These are phyloP conservation scores for Yamadazyma sp. DNA, from an alignment of 1,139 yeast species.

Conservation along the genomic window DNA sequence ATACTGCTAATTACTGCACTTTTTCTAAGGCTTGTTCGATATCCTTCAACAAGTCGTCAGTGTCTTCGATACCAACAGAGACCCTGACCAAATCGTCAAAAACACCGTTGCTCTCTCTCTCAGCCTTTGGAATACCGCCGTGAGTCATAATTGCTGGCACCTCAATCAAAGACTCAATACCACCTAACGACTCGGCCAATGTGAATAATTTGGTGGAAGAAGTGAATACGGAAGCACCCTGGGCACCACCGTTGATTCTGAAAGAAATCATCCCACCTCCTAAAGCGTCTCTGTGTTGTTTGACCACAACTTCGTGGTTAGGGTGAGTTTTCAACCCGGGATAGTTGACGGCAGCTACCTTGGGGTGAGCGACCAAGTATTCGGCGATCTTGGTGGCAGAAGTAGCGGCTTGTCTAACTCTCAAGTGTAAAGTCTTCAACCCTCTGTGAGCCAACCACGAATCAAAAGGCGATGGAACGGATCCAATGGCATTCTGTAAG, in stretches of 20 bases:
- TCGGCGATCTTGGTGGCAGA: slow-evolving; percentile 75
- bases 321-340: slow-evolving; percentile 76
- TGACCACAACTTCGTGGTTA: slow-evolving; percentile 60
- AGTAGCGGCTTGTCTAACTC: slow-evolving; percentile 68
- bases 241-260: slow-evolving; percentile 81
- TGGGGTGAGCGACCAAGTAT: slow-evolving; percentile 50
- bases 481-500: slow-evolving; percentile 87
- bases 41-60: slow-evolving; percentile 74
- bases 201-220: slow-evolving; percentile 76
- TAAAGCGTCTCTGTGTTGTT: slow-evolving; percentile 80
- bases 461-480: slow-evolving; percentile 88
- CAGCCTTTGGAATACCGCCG: slow-evolving; percentile 82
- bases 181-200: slow-evolving; percentile 88
- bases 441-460: slow-evolving; percentile 94
- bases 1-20: slow-evolving; percentile 16
- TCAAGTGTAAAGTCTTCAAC: slow-evolving; percentile 79
- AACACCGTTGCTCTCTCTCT: slow-evolving; percentile 80
- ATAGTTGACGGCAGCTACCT: slow-evolving; percentile 71
- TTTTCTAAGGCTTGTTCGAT: slow-evolving; percentile 64
- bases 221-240: slow-evolving; percentile 72
- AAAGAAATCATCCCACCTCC: slow-evolving; percentile 94
- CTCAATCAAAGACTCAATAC: slow-evolving; percentile 82
- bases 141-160: slow-evolving; percentile 94
- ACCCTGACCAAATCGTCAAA: slow-evolving; percentile 80
- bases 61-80: slow-evolving; percentile 86